Evolutionary conservation across 371 early-diverging fungal genomes (phyloP), one percentile per base, ranked within the genome.

Genomic region (Blakeslea trispora): DNA sequence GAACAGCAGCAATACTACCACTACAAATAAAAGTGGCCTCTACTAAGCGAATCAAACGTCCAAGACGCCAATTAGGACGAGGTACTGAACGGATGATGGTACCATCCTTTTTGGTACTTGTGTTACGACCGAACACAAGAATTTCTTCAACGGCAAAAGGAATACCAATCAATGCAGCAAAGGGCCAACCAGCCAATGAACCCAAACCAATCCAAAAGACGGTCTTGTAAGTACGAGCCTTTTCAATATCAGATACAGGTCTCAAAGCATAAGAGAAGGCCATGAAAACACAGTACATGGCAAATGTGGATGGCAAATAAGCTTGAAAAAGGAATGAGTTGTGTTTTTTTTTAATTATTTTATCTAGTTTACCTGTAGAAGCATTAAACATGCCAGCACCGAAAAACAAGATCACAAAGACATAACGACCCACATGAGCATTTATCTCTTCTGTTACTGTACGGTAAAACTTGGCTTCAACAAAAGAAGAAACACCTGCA

Each of bases 301-400:
- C 88, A 75, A 96, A 95, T 9, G 92, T 84, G 3, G 95, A 92
- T 0, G 98, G 98, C 14, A 98, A 75, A 61, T 84, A 86, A 9
- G 97, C 94, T 87, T n/a, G n/a, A n/a, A n/a, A n/a, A n/a, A n/a
- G n/a, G n/a, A n/a, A n/a, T n/a, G n/a, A n/a, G n/a, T n/a, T n/a
- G n/a, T n/a, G n/a, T n/a, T n/a, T n/a, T n/a, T n/a, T n/a, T n/a
- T n/a, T n/a, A n/a, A n/a, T n/a, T n/a, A n/a, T n/a, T n/a, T n/a
- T n/a, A n/a, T n/a, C n/a, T n/a, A n/a, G 13, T 28, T 58, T 80
- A 88, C 91, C 89, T 43, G 84, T 77, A 0, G 91, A 77, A 1
- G 94, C 79, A 62, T 90, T 88, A 61, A 86, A 94, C 89, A 95
- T 89, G 34, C 97, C 97, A 15, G 96, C 89, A 59, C 87, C 83